A percentile compares a stretch with the other conserved stretches of the same genome.
Conservation (phyloP, 257 asterid species). For the Sherardia arvensis region DNA sequence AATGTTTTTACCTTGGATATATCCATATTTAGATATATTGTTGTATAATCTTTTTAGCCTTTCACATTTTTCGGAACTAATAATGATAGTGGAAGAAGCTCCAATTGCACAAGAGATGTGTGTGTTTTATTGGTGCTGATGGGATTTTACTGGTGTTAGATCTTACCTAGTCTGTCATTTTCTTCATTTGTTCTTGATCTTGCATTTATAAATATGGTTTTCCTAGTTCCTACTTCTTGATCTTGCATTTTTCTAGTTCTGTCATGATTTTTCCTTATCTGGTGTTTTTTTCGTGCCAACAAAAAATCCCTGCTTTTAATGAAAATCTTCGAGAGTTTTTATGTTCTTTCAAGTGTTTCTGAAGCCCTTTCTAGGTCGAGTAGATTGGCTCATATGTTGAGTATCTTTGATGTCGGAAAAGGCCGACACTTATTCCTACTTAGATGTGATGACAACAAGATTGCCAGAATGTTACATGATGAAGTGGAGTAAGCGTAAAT, state of each 20-base stretch:
- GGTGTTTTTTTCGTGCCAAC: no score
- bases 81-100: conserved; percentile 16
- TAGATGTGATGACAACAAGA: neutral
- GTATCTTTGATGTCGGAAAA: neutral
- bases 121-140: neutral
- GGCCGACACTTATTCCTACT: neutral
- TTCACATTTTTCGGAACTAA: conserved; percentile 17
- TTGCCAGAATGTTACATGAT: neutral
- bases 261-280: no score
- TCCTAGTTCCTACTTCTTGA: no score
- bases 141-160: neutral
- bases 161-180: neutral
- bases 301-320: no score
- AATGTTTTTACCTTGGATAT: conserved; percentile 42
- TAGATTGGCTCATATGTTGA: neutral
- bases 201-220: neutral
- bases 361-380: neutral
- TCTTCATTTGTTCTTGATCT: neutral
- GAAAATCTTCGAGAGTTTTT: no score
- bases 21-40: conserved; percentile 24
- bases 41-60: conserved; percentile 24
- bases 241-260: neutral
- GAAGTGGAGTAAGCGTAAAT: neutral
- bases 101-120: neutral
- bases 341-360: no score